Base-by-base conservation (phyloP, 2,329 filamentous ascomycete species). In the Apiospora koreana region DNA sequence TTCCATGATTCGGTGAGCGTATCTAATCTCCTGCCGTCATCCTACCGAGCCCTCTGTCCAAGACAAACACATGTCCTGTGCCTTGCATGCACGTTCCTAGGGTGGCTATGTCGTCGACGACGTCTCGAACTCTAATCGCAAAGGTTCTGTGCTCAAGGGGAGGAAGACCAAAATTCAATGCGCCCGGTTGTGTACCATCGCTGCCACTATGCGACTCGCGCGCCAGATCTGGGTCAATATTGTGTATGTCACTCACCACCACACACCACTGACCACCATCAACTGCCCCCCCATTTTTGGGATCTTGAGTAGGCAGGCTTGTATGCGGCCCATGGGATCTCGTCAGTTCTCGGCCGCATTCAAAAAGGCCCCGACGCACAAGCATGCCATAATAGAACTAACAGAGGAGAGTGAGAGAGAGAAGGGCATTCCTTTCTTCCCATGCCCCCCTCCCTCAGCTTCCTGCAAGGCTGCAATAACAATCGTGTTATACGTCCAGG, bases 41-140 rank as follows among this genome's bases (percentile, higher is more conserved):
- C 18, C 43, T 46, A 46, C 43, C 21, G 21, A 46, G 14, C 28
- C 50, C 31, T 38, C 21, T 38, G 12, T n/a, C 18, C 31, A 38
- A 62, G 54, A 62, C 54, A 62, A 62, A 62, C 54, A n/a, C 31
- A 62, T 62, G 54, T 62, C 54, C 54, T 62, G 54, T 62, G 54
- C 31, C 54, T 62, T 62, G 54, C 54, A 62, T 62, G 31, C 31
- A 62, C 54, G 31, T n/a, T 62, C 54, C 48, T 25, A 54, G 48
- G 48, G 48, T 31, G 48, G 48, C 48, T 54, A 62, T 38, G 54
- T 23, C 21, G 31, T 21, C 14, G 35, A 35, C 31, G 31, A 38
- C 54, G 54, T 62, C 54, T 38, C 38, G 54, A 62, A 62, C 54
- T 62, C 54, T 38, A 62, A 8, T 31, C 8, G n/a, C 14, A n/a